Evolutionary conservation across 1,139 yeast genomes (phyloP).

Genomic region (Sugiyamaella pinicola): DNA sequence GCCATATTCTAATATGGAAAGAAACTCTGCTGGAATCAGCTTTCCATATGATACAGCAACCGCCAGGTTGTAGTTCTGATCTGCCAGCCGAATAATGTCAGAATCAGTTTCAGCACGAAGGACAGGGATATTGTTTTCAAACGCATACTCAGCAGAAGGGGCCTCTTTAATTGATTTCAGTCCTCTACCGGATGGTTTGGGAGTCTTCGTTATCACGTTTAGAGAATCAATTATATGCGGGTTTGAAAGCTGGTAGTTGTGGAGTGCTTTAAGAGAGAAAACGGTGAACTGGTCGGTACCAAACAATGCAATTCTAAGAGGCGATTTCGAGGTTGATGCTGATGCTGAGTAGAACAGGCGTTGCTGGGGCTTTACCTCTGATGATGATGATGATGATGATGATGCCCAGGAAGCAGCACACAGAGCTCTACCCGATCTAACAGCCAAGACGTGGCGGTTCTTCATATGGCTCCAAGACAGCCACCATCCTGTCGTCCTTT

Average conservation of each 20-base stretch:
- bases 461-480: no score
- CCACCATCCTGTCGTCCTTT: no score
- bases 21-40: constrained; percentile 66
- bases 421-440: no score
- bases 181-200: constrained; percentile 75
- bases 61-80: constrained; percentile 56
- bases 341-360: no score
- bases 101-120: constrained; percentile 59
- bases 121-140: constrained; percentile 43
- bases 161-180: constrained; percentile 52
- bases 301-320: constrained; percentile 58
- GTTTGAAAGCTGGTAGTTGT: constrained; percentile 41
- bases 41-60: constrained; percentile 90
- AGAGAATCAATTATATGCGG: constrained; percentile 48
- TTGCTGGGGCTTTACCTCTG: no score
- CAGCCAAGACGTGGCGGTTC: no score
- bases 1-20: constrained; percentile 55
- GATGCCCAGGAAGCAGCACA: no score
- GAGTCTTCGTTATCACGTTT: constrained; percentile 65
- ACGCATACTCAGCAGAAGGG: constrained; percentile 56
- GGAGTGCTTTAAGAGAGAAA: constrained; percentile 53
- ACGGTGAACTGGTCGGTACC: constrained; percentile 82
- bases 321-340: not conserved
- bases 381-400: no score
- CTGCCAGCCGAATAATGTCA: constrained; percentile 52